Evolutionary conservation across 495 filamentous ascomycete species (phyloP), one percentile per base, ranked within the genome.

Genomic region (Lepidopterella palustris): DNA sequence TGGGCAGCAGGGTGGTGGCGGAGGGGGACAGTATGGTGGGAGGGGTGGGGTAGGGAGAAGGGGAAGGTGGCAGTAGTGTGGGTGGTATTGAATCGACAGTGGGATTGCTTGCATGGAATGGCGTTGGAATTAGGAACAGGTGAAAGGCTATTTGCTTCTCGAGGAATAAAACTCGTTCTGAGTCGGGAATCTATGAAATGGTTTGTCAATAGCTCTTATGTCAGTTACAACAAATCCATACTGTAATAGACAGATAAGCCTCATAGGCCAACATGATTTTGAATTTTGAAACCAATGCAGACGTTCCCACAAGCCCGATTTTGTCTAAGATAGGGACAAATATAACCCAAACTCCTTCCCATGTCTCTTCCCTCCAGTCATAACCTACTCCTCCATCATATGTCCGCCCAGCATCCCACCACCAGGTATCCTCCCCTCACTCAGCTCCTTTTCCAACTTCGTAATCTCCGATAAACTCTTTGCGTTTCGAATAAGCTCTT

Each of bases 351-450:
- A n/a, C n/a, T n/a, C n/a, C n/a, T n/a, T n/a, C n/a, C n/a, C n/a
- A 21, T 29, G 31, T 42, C 28, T 39, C 4, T 21, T 29, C 15
- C 21, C 15, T 20, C 53, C 10, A 42, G 5, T 23, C 32, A 28
- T 3, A 25, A 1, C 13, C 31, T 50, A 64, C 53, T 32, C 49
- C 48, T 60, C 62, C 51, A 60, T 64, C 5, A 53, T 2, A 25
- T 60, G 57, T 31, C 31, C 53, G 9, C 47, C 15, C 42, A 48
- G 56, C 47, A 65, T 20, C 10, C 58, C 42, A 4, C 45, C 21
- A 6, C 24, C 78, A 15, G 90, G 89, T 70, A 97, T 79, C 71
- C 87, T 74, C 3, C 93, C 93, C 73, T 97, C 91, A 58, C 86
- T 86, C 55, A 97, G 74, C 71, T 89, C 89, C 56, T 77, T 79